A percentile compares a stretch with the other conserved stretches of the same genome.
phyloP scores from a whole-genome alignment of 177 flowering plant genomes.

The Vitis hybrid region DNA sequence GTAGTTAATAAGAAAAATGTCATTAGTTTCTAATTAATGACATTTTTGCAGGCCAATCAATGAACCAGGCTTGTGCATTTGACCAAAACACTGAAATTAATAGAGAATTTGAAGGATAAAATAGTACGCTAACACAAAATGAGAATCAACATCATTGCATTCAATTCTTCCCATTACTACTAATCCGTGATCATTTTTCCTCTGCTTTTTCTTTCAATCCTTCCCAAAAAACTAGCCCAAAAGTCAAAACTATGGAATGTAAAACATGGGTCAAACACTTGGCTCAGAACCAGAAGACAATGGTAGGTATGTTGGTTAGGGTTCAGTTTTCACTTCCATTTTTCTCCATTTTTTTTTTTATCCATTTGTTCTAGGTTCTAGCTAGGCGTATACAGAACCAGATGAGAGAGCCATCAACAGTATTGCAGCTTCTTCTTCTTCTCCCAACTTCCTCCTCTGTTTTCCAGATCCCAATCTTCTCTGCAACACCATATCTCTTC shows the following conservation, averaged over 20 bases:
- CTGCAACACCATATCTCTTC: constrained; percentile 16
- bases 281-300: neutral
- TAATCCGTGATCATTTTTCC: neutral
- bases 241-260: neutral
- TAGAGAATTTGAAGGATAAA: too few relatives aligned
- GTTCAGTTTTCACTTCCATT: neutral
- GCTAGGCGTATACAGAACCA: constrained; percentile 34
- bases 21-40: too few relatives aligned
- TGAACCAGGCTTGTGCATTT: too few relatives aligned
- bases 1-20: too few relatives aligned
- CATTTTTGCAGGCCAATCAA: too few relatives aligned
- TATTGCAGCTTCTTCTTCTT: constrained; percentile 60
- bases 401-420: constrained; percentile 57
- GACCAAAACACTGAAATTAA: too few relatives aligned
- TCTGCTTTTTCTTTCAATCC: neutral
- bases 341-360: neutral
- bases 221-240: neutral
- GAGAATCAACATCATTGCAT: too few relatives aligned
- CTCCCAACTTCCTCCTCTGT: constrained; percentile 28
- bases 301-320: neutral
- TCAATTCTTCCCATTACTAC: too few relatives aligned
- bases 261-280: neutral
- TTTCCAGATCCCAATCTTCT: neutral
- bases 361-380: neutral
- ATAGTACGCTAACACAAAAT: too few relatives aligned